Evolutionary conservation across 768 basidiomycete species (phyloP).

Genomic region (Pholiota molesta): DNA sequence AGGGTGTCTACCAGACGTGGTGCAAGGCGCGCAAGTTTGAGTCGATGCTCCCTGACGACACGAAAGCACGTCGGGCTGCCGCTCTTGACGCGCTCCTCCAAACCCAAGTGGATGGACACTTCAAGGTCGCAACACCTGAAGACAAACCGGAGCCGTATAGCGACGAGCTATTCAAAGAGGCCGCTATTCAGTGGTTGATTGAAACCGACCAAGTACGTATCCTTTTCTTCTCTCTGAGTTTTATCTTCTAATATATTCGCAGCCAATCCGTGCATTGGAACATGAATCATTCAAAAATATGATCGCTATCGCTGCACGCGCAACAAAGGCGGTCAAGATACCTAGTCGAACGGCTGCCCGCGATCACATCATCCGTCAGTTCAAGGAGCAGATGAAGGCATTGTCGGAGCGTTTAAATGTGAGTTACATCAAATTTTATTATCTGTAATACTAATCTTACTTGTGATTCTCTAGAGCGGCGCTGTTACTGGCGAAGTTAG

Average conservation of each 20-base stretch:
- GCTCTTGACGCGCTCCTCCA: background rate
- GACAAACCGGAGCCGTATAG: conserved; percentile 8
- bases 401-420: conserved; percentile 11
- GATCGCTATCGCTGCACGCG: conserved; percentile 11
- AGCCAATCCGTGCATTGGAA: conserved; percentile 18
- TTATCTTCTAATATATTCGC: background rate
- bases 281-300: conserved; percentile 16
- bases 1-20: conserved; percentile 14
- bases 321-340: conserved; percentile 15
- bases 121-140: background rate
- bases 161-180: conserved; percentile 10
- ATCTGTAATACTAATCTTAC: background rate
- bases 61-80: conserved; percentile 7
- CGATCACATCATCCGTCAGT: conserved; percentile 8
- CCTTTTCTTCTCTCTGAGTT: background rate
- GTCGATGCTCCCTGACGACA: conserved; percentile 17
- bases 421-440: background rate
- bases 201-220: conserved; percentile 12
- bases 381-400: conserved; percentile 12
- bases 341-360: background rate
- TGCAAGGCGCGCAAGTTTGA: conserved; percentile 6
- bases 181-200: conserved; percentile 17
- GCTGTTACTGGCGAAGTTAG: conserved; percentile 6
- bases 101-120: conserved; percentile 11
- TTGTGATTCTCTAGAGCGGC: conserved; percentile 2